Conservation (phyloP, 2,329 filamentous ascomycete species). For the Elsinoe fawcettii region DNA sequence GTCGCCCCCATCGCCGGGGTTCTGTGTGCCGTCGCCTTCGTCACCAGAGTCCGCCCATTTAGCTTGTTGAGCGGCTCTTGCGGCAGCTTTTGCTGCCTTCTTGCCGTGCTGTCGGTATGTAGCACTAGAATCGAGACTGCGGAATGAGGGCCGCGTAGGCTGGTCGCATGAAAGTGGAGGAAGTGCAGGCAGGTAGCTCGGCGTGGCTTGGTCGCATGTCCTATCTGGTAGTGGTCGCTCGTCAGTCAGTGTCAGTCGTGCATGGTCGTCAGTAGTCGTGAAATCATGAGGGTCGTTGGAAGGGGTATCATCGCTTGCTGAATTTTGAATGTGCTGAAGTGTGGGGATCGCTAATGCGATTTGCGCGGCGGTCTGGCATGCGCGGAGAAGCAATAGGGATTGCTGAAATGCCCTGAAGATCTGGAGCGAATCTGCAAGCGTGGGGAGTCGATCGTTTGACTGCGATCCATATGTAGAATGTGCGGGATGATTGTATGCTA, state of each 20-base stretch:
- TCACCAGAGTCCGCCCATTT: constrained; percentile 38
- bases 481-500: neutral
- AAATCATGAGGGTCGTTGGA: constrained; percentile 1
- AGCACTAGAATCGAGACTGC: neutral
- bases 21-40: constrained; percentile 40
- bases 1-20: constrained; percentile 33
- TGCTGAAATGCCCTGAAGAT: constrained; percentile 11
- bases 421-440: constrained; percentile 3
- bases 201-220: neutral
- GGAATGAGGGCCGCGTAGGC: neutral
- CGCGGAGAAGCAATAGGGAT: neutral
- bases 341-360: neutral
- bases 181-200: neutral
- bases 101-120: constrained; percentile 10
- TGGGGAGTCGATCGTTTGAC: neutral
- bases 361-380: constrained; percentile 7
- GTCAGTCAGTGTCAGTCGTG: neutral
- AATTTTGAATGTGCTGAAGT: neutral
- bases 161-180: neutral
- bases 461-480: neutral
- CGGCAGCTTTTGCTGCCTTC: constrained; percentile 7
- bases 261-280: constrained; percentile 8
- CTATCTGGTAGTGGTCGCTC: neutral
- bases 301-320: neutral
- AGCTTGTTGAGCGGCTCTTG: constrained; percentile 30